Conservation (phyloP, 257 asterid genomes). For the Nicotiana tabacum region DNA sequence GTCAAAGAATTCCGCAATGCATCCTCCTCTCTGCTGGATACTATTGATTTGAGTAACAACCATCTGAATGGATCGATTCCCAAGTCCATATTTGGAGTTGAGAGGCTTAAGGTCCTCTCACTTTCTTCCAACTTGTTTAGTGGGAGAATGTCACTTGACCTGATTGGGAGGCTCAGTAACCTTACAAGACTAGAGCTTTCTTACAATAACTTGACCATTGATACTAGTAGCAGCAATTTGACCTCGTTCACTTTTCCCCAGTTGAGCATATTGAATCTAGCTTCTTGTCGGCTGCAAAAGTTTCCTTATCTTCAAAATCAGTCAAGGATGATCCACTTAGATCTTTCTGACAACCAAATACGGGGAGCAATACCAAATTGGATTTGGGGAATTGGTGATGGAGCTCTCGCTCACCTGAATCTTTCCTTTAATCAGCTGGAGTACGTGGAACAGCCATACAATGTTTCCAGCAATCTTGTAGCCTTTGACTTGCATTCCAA, state of each 20-base stretch:
- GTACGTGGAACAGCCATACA: slow-evolving; percentile 29
- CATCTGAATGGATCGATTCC: slow-evolving; percentile 27
- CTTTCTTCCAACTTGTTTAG: slow-evolving; percentile 31
- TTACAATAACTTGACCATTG: slow-evolving; percentile 40
- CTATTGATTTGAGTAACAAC: slow-evolving; percentile 19
- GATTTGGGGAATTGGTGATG: slow-evolving; percentile 43
- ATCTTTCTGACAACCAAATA: slow-evolving; percentile 40
- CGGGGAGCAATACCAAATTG: slow-evolving; percentile 47
- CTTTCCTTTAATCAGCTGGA: slow-evolving; percentile 37
- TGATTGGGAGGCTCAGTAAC: slow-evolving; percentile 18
- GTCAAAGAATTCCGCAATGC: not conserved
- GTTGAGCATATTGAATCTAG: slow-evolving; percentile 30
- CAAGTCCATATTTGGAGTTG: slow-evolving; percentile 15
- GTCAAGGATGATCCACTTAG: slow-evolving; percentile 19
- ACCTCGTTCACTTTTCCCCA: slow-evolving; percentile 13
- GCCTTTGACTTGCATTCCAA: slow-evolving; percentile 36
- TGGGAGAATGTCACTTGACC: slow-evolving; percentile 6
- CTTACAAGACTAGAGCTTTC: slow-evolving; percentile 49
- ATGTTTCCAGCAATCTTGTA: not conserved
- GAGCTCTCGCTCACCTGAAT: slow-evolving; percentile 22
- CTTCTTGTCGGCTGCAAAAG: slow-evolving; percentile 39
- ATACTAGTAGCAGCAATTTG: slow-evolving; percentile 6
- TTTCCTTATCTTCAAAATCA: slow-evolving; percentile 39
- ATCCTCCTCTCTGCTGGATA: not conserved
- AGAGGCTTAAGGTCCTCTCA: slow-evolving; percentile 13